Evolutionary conservation across 108 stramenopile genomes (phyloP).

Genomic region (Nitzschia palea): DNA sequence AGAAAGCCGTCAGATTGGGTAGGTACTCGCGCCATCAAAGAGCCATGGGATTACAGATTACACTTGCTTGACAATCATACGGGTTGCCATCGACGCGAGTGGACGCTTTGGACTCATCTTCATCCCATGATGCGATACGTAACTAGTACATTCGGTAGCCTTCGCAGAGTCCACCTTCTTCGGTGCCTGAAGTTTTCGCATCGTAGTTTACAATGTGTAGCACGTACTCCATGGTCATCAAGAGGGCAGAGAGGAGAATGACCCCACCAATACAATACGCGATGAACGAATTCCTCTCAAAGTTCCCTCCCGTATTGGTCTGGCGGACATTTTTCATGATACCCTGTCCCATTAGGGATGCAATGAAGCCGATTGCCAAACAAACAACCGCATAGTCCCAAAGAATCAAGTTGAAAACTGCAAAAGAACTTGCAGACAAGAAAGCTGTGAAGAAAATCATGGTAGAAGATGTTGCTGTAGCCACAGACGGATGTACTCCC

Average conservation of each 20-base stretch:
- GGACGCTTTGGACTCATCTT: no score
- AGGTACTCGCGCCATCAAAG: no score
- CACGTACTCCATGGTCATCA: slow-evolving; percentile 82
- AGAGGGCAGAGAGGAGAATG: slow-evolving; percentile 77
- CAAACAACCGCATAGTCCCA: slow-evolving; percentile 85
- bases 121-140: not conserved
- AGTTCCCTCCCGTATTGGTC: slow-evolving; percentile 42
- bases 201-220: slow-evolving; percentile 28
- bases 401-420: slow-evolving; percentile 91
- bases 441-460: slow-evolving; percentile 96
- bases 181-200: not conserved
- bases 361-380: slow-evolving; percentile 80
- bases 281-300: slow-evolving; percentile 91
- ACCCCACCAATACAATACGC: slow-evolving; percentile 94
- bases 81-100: not conserved
- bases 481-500: slow-evolving; percentile 94
- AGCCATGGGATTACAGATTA: no score
- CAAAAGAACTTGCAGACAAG: slow-evolving; percentile 87
- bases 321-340: slow-evolving; percentile 64
- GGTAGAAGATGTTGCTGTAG: slow-evolving; percentile 83
- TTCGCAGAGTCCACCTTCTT: slow-evolving; percentile 36
- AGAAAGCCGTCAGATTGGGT: no score
- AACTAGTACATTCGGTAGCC: slow-evolving; percentile 31
- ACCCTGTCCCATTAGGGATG: slow-evolving; percentile 84
- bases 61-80: no score